Conservation (phyloP, 2,329 filamentous ascomycete genomes). For the Fusarium ramigenum region DNA sequence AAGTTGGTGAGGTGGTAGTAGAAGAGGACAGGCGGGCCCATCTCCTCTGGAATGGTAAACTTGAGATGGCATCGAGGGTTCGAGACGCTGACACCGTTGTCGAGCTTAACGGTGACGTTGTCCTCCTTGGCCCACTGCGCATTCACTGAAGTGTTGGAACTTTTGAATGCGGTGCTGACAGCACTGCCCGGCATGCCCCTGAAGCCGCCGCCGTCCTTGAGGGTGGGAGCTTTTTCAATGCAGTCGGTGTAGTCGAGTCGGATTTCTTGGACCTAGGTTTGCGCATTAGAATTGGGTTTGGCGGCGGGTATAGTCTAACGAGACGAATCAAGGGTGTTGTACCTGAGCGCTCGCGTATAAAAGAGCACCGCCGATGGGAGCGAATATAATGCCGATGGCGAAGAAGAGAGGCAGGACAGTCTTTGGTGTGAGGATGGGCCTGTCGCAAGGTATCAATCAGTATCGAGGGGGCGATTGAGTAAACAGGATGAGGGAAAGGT, state of each 20-base stretch:
- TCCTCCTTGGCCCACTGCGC: slow-evolving; percentile 56
- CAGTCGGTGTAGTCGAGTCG: slow-evolving; percentile 91
- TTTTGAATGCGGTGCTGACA: slow-evolving; percentile 78
- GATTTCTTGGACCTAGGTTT: slow-evolving; percentile 82
- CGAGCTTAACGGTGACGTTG: slow-evolving; percentile 48
- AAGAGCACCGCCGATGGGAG: slow-evolving; percentile 87
- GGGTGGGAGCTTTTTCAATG: slow-evolving; percentile 60
- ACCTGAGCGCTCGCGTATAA: slow-evolving; percentile 87
- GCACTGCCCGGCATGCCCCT: slow-evolving; percentile 63
- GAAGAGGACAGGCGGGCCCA: slow-evolving; percentile 84
- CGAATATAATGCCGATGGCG: slow-evolving; percentile 88
- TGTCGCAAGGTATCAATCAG: slow-evolving; percentile 60
- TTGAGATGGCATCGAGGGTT: slow-evolving; percentile 74
- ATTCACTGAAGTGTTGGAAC: slow-evolving; percentile 51
- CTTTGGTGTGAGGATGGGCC: slow-evolving; percentile 94
- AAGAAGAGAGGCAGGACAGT: slow-evolving; percentile 94
- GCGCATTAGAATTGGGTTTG: slow-evolving; percentile 15
- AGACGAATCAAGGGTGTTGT: slow-evolving; percentile 13
- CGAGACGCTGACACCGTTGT: slow-evolving; percentile 46
- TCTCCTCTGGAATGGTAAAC: slow-evolving; percentile 81
- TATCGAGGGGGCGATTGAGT: slow-evolving; percentile 22
- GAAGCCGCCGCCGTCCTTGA: slow-evolving; percentile 48
- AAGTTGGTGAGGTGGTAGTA: slow-evolving; percentile 98
- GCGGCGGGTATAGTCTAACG: not conserved
- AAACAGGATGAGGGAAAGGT: not conserved